These are phyloP conservation scores for Cladophialophora bantiana DNA, from an alignment of 2,329 filamentous ascomycete genomes.

Conservation along the genomic window DNA sequence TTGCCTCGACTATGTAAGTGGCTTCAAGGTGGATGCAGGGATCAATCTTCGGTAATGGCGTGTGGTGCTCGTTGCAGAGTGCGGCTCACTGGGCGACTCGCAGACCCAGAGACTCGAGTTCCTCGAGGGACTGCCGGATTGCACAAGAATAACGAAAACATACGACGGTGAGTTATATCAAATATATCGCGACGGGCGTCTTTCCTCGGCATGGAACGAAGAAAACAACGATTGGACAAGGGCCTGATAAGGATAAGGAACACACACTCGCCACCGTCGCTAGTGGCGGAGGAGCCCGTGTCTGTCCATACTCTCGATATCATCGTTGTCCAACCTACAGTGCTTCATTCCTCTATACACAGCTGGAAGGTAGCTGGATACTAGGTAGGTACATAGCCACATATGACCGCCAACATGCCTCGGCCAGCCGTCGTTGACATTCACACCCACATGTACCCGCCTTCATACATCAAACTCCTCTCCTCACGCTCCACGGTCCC, in stretches of 20 bases:
- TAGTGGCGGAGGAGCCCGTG: constrained; percentile 22
- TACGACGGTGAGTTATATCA: no score
- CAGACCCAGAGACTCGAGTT: no score
- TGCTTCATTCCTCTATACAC: no score
- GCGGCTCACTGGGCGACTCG: no score
- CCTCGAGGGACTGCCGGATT: no score
- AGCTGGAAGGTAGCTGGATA: no score
- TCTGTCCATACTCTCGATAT: background rate
- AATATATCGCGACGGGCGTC: background rate
- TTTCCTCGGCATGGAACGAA: background rate
- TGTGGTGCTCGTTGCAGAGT: no score
- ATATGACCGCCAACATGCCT: background rate
- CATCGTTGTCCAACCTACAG: background rate
- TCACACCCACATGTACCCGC: constrained; percentile 70
- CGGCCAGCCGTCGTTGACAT: constrained; percentile 60
- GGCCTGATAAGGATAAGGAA: constrained; percentile 15
- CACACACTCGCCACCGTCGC: background rate
- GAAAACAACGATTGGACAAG: background rate
- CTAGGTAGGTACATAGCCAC: no score
- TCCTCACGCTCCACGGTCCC: constrained; percentile 58
- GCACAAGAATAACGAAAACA: no score
- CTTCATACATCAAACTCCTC: constrained; percentile 65
- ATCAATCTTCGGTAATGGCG: no score
- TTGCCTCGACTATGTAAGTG: background rate
- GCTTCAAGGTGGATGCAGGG: no score